A percentile compares a stretch with the other conserved stretches of the same genome.
Conservation (phyloP, 1,139 yeast genomes). For the Candida anutae region DNA sequence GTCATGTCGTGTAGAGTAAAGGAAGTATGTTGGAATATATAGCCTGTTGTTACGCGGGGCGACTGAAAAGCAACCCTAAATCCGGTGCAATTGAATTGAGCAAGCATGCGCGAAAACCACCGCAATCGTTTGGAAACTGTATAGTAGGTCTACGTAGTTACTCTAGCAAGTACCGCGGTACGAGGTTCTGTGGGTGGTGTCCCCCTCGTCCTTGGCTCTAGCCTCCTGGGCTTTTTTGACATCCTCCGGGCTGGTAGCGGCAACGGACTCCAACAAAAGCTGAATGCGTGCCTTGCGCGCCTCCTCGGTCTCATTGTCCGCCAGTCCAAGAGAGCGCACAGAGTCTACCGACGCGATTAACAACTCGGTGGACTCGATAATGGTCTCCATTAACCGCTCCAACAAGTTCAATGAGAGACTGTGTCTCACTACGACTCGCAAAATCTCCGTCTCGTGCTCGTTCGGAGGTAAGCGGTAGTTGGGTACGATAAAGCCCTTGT, state of each 20-base stretch:
- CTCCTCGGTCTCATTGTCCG: conserved; percentile 11
- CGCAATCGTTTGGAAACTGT: no score
- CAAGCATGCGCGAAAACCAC: no score
- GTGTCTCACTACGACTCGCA: conserved; percentile 78
- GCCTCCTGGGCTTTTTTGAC: conserved; percentile 18
- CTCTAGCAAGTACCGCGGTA: conserved; percentile 50
- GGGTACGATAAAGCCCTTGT: conserved; percentile 83
- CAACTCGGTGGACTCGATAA: conserved; percentile 47
- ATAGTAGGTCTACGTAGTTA: not conserved
- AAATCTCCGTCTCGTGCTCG: conserved; percentile 51
- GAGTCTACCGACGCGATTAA: conserved; percentile 33
- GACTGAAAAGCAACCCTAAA: not conserved
- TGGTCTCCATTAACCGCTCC: conserved; percentile 63
- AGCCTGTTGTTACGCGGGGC: not conserved
- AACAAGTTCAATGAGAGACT: conserved; percentile 65
- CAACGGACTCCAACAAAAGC: conserved; percentile 29
- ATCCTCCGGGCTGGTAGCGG: conserved; percentile 30
- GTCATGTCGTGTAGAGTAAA: no score
- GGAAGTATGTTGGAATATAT: no score
- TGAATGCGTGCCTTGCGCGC: conserved; percentile 19
- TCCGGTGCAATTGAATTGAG: no score
- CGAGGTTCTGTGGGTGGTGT: conserved; percentile 29
- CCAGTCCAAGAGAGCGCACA: conserved; percentile 15
- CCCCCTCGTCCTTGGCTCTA: conserved; percentile 16
- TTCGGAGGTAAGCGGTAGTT: conserved; percentile 77